These are phyloP conservation scores for Claviceps africana DNA, from an alignment of 2,329 filamentous ascomycete genomes.

Conservation along the genomic window DNA sequence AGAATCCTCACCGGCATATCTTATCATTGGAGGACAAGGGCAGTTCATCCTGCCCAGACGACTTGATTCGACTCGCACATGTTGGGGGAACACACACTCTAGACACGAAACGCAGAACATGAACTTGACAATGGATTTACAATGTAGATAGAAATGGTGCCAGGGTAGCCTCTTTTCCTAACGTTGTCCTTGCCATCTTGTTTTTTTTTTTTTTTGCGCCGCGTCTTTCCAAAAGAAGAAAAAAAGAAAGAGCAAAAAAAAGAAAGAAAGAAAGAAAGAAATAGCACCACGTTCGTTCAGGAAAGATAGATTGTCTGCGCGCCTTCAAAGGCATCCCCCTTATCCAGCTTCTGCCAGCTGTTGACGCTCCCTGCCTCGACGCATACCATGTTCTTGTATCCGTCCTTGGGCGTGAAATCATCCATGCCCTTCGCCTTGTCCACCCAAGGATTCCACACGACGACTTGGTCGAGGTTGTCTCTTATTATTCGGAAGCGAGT, in stretches of 20 bases:
- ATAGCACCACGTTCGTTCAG: constrained; percentile 6
- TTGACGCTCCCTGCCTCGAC: constrained; percentile 79
- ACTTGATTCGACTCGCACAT: background rate
- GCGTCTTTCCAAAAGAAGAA: background rate
- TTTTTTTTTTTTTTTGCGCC: background rate
- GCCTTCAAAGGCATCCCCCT: constrained; percentile 54
- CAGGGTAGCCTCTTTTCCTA: background rate
- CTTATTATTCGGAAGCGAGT: constrained; percentile 60
- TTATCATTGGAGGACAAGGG: background rate
- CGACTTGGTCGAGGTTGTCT: constrained; percentile 75
- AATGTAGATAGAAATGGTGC: background rate
- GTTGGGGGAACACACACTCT: too few species aligned
- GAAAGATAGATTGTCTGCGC: constrained; percentile 38
- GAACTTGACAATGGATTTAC: background rate
- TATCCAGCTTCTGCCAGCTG: constrained; percentile 72
- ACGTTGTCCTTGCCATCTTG: background rate
- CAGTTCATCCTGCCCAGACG: background rate
- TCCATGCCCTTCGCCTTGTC: constrained; percentile 70
- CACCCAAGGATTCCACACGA: constrained; percentile 95
- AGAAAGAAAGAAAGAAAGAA: background rate
- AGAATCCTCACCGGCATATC: background rate
- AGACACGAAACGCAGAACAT: background rate
- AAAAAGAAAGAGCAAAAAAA: background rate
- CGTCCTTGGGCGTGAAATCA: constrained; percentile 81
- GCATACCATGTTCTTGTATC: constrained; percentile 87